These are phyloP conservation scores for Macadamia tetraphylla DNA, from an alignment of 164 flowering plant genomes.

Conservation along the genomic window DNA sequence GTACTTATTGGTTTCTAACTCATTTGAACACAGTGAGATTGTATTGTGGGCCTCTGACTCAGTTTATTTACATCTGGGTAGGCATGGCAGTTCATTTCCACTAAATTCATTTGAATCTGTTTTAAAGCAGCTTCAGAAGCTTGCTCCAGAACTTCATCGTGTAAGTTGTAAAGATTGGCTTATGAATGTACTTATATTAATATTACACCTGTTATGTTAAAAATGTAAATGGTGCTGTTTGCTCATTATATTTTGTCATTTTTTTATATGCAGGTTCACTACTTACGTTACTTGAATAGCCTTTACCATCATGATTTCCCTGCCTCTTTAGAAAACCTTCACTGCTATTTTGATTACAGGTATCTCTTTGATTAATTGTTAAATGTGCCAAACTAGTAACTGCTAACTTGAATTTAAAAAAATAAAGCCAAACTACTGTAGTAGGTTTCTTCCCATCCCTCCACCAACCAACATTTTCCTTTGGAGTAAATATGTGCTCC, in stretches of 20 bases:
- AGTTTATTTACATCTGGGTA: conserved; percentile 22
- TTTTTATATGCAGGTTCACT: conserved; percentile 62
- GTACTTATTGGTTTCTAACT: conserved; percentile 9
- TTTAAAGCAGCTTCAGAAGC: conserved; percentile 60
- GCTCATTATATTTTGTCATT: not conserved
- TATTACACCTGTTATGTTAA: not conserved
- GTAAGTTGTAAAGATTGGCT: conserved; percentile 35
- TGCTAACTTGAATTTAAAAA: too few species aligned
- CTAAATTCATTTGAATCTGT: conserved; percentile 59
- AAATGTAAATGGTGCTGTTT: not conserved
- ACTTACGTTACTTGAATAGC: conserved; percentile 74
- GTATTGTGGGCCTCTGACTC: not conserved
- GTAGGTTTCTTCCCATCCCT: not conserved
- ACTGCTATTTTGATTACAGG: conserved; percentile 93
- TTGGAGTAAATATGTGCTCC: too few species aligned
- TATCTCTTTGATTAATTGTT: conserved; percentile 10
- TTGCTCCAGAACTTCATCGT: conserved; percentile 92
- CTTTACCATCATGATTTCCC: conserved; percentile 79
- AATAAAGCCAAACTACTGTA: not conserved
- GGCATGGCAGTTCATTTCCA: conserved; percentile 67
- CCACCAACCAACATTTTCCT: too few species aligned
- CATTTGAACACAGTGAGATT: not conserved
- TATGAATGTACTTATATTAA: not conserved
- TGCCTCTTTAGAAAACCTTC: conserved; percentile 79
- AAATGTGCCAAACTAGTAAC: not conserved